phyloP scores from a whole-genome alignment of 768 basidiomycete species.

The Suillus decipiens region DNA sequence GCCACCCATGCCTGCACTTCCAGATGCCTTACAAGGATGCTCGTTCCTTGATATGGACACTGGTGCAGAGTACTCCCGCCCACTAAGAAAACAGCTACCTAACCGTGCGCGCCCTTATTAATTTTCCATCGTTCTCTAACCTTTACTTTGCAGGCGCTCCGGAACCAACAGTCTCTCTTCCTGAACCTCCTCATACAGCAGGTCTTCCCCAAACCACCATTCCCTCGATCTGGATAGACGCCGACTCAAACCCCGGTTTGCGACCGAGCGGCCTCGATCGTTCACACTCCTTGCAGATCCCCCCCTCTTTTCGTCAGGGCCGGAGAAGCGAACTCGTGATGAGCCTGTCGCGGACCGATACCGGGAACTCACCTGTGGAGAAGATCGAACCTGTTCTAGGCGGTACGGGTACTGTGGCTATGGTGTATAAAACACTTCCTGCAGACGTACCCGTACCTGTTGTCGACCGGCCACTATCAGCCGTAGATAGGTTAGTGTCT shows the following conservation, averaged over 20 bases:
- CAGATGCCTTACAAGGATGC: conserved; percentile 18
- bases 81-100: conserved; percentile 19
- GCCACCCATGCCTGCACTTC: conserved; percentile 32
- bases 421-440: neutral
- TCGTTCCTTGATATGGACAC: conserved; percentile 39
- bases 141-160: conserved; percentile 16
- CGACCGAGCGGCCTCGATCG: conserved; percentile 25
- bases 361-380: neutral
- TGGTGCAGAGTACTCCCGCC: conserved; percentile 34
- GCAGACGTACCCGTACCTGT: neutral
- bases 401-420: neutral
- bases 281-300: conserved; percentile 22
- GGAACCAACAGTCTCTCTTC: conserved; percentile 15
- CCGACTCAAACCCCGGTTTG: conserved; percentile 31
- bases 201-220: conserved; percentile 28
- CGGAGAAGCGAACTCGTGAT: conserved; percentile 31
- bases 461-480: conserved; percentile 25
- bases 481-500: conserved; percentile 22
- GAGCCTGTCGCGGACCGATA: conserved; percentile 20
- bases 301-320: conserved; percentile 16
- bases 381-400: conserved; percentile 6
- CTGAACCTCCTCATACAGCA: conserved; percentile 24
- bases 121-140: neutral
- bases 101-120: conserved; percentile 14
- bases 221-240: conserved; percentile 53